These are phyloP conservation scores for Oryza meridionalis DNA, from an alignment of 176 grass and related monocot species.

Conservation along the genomic window DNA sequence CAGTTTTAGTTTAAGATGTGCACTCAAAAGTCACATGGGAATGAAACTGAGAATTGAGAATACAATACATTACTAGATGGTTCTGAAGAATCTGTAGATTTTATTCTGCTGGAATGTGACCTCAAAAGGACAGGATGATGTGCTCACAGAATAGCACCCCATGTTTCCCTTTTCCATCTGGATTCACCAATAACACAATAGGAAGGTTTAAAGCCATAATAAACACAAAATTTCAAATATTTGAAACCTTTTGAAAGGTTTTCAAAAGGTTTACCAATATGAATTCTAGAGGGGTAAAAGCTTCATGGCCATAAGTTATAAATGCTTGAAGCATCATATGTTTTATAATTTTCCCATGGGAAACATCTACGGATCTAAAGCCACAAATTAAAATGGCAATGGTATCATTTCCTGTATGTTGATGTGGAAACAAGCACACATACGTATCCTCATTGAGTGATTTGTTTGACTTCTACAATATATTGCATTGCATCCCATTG, in stretches of 20 bases:
- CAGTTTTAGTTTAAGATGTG: slow-evolving; percentile 36
- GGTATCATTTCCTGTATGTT: not conserved
- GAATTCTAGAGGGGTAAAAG: not conserved
- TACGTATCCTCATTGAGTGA: slow-evolving; percentile 4
- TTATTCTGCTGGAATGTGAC: slow-evolving; percentile 51
- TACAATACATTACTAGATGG: slow-evolving; percentile 42
- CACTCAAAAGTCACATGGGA: slow-evolving; percentile 47
- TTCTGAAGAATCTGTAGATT: slow-evolving; percentile 50
- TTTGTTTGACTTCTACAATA: slow-evolving; percentile 38
- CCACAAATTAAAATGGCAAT: not conserved
- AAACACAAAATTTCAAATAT: not conserved
- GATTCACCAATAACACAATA: not conserved
- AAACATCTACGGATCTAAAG: not conserved
- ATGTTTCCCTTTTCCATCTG: slow-evolving; percentile 30
- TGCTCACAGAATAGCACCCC: slow-evolving; percentile 10
- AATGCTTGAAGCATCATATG: not conserved
- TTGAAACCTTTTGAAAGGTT: not conserved
- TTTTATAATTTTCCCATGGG: not conserved
- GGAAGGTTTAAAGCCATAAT: not conserved
- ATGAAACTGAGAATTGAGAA: slow-evolving; percentile 33
- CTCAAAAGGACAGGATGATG: not conserved
- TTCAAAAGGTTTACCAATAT: not conserved
- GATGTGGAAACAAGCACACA: not conserved
- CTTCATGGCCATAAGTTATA: slow-evolving; percentile 5
- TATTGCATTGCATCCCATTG: slow-evolving; percentile 18